These are phyloP conservation scores for Rhizopogon vinicolor DNA, from an alignment of 768 basidiomycete species.

Conservation along the genomic window DNA sequence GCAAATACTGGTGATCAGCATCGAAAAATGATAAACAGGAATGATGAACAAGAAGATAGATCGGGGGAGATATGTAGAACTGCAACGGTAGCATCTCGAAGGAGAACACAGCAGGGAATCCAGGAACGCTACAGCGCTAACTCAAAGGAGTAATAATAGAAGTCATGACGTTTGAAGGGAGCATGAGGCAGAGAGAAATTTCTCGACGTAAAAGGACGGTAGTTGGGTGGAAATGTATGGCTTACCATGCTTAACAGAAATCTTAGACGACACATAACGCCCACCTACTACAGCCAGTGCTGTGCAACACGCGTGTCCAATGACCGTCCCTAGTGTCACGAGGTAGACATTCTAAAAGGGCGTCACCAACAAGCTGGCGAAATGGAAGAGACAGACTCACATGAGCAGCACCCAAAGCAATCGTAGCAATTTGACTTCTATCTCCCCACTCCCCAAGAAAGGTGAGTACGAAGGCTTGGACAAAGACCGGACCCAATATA, in stretches of 20 bases:
- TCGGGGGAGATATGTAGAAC: slow-evolving; percentile 89
- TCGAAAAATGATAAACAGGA: slow-evolving; percentile 44
- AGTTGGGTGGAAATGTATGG: background rate
- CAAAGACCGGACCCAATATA: slow-evolving; percentile 79
- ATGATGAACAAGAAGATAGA: slow-evolving; percentile 77
- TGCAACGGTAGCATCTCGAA: background rate
- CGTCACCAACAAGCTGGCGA: background rate
- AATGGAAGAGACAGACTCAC: slow-evolving; percentile 19
- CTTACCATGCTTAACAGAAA: slow-evolving; percentile 66
- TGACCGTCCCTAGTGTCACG: slow-evolving; percentile 84
- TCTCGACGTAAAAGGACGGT: background rate
- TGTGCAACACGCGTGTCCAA: slow-evolving; percentile 86
- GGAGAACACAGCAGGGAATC: slow-evolving; percentile 67
- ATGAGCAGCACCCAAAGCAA: slow-evolving; percentile 50
- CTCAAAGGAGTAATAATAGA: slow-evolving; percentile 80
- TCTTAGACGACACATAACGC: slow-evolving; percentile 86
- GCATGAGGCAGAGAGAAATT: slow-evolving; percentile 65
- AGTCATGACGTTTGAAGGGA: slow-evolving; percentile 63
- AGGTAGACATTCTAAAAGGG: slow-evolving; percentile 79
- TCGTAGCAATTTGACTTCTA: slow-evolving; percentile 54
- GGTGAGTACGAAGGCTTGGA: slow-evolving; percentile 91
- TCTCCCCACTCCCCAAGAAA: slow-evolving; percentile 99
- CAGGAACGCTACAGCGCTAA: slow-evolving; percentile 61
- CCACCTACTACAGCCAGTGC: slow-evolving; percentile 90
- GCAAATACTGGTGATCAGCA: background rate